Conservation (phyloP, 176 grass and related monocot species). For the Poa pratensis region DNA sequence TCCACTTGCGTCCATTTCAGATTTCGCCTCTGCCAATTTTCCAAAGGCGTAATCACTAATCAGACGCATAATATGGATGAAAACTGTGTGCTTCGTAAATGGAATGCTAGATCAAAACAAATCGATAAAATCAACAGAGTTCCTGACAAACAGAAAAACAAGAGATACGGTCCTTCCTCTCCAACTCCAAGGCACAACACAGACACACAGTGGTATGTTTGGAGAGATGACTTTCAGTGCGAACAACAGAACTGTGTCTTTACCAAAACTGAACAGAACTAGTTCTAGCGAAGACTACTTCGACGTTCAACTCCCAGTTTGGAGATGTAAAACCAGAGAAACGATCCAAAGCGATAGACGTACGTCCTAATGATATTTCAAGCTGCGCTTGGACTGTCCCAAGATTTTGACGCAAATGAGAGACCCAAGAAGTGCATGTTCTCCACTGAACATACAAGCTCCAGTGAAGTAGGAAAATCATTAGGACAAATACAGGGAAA, state of each 20-base stretch:
- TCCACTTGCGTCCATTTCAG: not conserved
- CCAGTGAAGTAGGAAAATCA: too few relatives aligned
- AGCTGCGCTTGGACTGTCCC: too few relatives aligned
- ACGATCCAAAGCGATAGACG: not conserved
- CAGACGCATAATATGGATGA: not conserved
- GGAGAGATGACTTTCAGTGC: not conserved
- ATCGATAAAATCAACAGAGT: not conserved
- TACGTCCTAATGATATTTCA: slow-evolving; percentile 1
- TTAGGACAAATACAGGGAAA: too few relatives aligned
- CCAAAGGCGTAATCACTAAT: not conserved
- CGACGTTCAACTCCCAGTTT: not conserved
- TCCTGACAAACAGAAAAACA: not conserved
- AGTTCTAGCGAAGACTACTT: not conserved
- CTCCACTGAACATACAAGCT: not conserved
- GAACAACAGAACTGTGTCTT: not conserved
- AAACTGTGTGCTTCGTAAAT: not conserved
- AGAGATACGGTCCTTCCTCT: not conserved
- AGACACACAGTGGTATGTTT: not conserved
- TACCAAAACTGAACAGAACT: not conserved
- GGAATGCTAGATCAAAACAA: slow-evolving; percentile 1
- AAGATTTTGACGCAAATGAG: not conserved
- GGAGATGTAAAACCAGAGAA: not conserved
- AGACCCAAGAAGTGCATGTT: not conserved
- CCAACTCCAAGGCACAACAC: not conserved
- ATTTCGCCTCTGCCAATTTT: slow-evolving; percentile 13